A percentile compares a stretch with the other conserved stretches of the same genome.
Evolutionary conservation across 225 moss, liverwort and hornwort genomes (phyloP).

Genomic region (Pseudoscleropodium purum): DNA sequence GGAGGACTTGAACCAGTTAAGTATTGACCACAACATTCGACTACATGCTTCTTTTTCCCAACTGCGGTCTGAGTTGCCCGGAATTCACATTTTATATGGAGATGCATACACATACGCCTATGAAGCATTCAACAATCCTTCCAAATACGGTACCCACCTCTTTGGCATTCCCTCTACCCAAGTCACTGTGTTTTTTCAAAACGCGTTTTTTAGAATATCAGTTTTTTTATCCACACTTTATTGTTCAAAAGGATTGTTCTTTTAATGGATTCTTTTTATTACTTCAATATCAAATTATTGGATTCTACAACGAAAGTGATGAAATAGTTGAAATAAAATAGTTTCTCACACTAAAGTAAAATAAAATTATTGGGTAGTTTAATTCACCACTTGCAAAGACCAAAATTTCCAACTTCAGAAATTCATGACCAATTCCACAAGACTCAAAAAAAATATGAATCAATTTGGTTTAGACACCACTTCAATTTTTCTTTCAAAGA

Average conservation of each 20-base stretch:
- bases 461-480: neutral
- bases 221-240: rapidly evolving
- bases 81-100: slow-evolving; percentile 6
- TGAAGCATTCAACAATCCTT: slow-evolving; percentile 16
- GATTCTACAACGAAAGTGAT: neutral
- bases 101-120: neutral
- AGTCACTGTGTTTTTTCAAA: too few species aligned
- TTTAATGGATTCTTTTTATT: neutral
- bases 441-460: too few species aligned
- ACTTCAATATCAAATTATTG: neutral
- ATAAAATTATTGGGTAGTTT: too few species aligned
- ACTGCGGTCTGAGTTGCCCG: neutral
- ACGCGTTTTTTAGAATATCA: rapidly evolving
- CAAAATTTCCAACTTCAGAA: neutral
- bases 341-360: too few species aligned
- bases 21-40: neutral
- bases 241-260: too few species aligned
- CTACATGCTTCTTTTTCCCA: neutral
- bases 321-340: too few species aligned
- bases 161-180: neutral
- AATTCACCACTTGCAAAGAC: neutral
- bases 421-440: neutral
- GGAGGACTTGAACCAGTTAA: neutral
- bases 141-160: slow-evolving; percentile 12
- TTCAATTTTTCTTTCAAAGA: too few species aligned